Conservation (phyloP, 2,329 filamentous ascomycete genomes). For the Fusarium pseudograminearum region DNA sequence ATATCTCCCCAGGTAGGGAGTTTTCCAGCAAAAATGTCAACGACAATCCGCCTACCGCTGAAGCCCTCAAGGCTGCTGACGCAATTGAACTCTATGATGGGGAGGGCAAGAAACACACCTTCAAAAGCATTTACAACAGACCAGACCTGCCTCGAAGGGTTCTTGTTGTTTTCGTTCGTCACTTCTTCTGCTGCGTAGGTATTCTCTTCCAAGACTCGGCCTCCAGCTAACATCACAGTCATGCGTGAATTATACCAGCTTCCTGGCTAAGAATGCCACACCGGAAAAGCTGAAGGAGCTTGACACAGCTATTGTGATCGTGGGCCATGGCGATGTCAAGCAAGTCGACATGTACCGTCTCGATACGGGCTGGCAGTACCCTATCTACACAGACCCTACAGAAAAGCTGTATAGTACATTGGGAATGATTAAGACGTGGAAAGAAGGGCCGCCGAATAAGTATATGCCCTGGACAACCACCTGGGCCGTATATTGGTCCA, state of each 20-base stretch:
- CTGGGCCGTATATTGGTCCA: background rate
- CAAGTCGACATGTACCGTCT: conserved; percentile 26
- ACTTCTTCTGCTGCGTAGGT: conserved; percentile 30
- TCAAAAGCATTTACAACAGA: conserved; percentile 27
- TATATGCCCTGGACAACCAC: conserved; percentile 3
- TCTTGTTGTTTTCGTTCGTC: conserved; percentile 31
- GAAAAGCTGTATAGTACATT: conserved; percentile 21
- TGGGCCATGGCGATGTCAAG: conserved; percentile 7
- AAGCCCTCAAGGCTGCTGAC: background rate
- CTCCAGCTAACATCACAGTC: conserved; percentile 6
- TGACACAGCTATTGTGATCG: conserved; percentile 24
- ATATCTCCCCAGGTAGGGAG: background rate
- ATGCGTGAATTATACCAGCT: conserved; percentile 18
- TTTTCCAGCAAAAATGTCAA: conserved; percentile 4
- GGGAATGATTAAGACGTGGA: conserved; percentile 24
- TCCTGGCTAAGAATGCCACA: conserved; percentile 16
- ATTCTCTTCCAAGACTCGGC: fast-evolving
- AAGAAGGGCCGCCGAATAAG: conserved; percentile 6
- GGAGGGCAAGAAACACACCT: conserved; percentile 13
- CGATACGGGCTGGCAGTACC: conserved; percentile 29
- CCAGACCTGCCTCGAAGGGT: background rate
- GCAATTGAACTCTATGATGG: conserved; percentile 20
- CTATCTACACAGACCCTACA: conserved; percentile 26
- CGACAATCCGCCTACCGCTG: conserved; percentile 4
- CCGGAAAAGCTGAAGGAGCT: conserved; percentile 18